Evolutionary conservation across 768 basidiomycete genomes (phyloP).

Genomic region (Candolleomyces aberdarensis): DNA sequence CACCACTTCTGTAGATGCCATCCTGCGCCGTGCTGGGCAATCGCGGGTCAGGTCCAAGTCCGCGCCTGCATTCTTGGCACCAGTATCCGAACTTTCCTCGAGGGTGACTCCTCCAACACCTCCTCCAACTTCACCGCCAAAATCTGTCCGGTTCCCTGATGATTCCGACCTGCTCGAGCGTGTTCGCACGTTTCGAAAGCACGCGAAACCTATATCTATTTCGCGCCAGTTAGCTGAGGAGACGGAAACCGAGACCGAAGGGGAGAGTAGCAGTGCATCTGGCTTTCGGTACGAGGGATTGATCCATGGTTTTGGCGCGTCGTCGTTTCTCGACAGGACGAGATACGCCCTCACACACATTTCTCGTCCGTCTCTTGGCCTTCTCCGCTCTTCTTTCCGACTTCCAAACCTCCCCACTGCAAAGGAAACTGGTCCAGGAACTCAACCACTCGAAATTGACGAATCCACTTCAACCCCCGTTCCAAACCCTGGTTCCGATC

Average conservation of each 20-base stretch:
- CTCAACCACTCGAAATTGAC: slow-evolving; percentile 20
- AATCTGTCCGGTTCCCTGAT: slow-evolving; percentile 1
- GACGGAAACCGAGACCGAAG: slow-evolving; percentile 6
- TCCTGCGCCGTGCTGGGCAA: too few species aligned
- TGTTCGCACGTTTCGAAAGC: slow-evolving; percentile 1
- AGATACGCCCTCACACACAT: neutral
- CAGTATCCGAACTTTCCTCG: too few species aligned
- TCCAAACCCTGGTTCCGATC: slow-evolving; percentile 19
- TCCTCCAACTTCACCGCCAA: neutral
- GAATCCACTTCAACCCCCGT: slow-evolving; percentile 18
- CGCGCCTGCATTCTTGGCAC: too few species aligned
- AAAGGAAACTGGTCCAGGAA: neutral
- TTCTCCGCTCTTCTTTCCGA: neutral
- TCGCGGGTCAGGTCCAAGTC: too few species aligned
- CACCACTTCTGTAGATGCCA: too few species aligned
- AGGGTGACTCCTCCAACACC: neutral
- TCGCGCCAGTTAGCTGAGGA: neutral
- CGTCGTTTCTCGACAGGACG: neutral
- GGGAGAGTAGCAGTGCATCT: slow-evolving; percentile 4
- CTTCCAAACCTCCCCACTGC: neutral
- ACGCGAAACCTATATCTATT: neutral
- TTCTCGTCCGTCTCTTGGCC: slow-evolving; percentile 3
- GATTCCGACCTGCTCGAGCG: neutral
- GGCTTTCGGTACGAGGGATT: neutral
- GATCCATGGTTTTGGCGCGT: neutral